Evolutionary conservation across 192 early-diverging fungal species (phyloP), one percentile per base, ranked within the genome.

Genomic region (Backusella morwellensis): DNA sequence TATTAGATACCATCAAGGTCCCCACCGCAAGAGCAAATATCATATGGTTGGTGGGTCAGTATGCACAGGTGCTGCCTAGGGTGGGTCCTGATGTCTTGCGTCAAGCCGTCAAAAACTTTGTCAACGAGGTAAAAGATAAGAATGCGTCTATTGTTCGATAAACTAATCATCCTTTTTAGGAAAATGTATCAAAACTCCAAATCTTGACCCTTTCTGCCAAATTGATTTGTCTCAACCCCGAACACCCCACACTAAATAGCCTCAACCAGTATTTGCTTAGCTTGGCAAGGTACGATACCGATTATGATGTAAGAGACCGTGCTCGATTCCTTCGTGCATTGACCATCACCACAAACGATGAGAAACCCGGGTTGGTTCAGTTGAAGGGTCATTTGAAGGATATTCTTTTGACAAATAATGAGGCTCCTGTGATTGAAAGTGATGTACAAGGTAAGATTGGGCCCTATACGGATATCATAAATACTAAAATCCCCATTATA

Each of bases 271-370:
- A 97, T 82, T 78, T 95, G 35, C 89, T 97, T 59, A 91, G 95
- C 44, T 82, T 99, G 74, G 96, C 97, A 1, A 84, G 93, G n/a
- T 98, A 92, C 77, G 98, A 99, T 82, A 81, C 89, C 21, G 87
- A 92, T 77, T 97, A 93, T 74, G 95, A 97, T 77, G 91, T 98
- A 3, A 87, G 98, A 26, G 98, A 99, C 75, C 90, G 96, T 14
- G 93, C 94, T 11, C 83, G 98, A 54, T 88, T 95, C 69, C 81
- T 95, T 23, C 87, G 88, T 54, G 87, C 79, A 5, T 59, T 81
- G 50, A 79, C 76, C 47, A 70, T 81, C 7, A 68, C 78, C 56
- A 70, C 40, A 34, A 35, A 40, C 8, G 23, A 38, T 32, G 41
- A 69, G 41, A 75, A 66, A 56, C 80, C 68, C 32, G 73, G 77